Percentiles rank a stretch among this genome's conserved stretches.
These are phyloP conservation scores for Psilocybe subaeruginosa DNA, from an alignment of 768 basidiomycete species.

Conservation along the genomic window DNA sequence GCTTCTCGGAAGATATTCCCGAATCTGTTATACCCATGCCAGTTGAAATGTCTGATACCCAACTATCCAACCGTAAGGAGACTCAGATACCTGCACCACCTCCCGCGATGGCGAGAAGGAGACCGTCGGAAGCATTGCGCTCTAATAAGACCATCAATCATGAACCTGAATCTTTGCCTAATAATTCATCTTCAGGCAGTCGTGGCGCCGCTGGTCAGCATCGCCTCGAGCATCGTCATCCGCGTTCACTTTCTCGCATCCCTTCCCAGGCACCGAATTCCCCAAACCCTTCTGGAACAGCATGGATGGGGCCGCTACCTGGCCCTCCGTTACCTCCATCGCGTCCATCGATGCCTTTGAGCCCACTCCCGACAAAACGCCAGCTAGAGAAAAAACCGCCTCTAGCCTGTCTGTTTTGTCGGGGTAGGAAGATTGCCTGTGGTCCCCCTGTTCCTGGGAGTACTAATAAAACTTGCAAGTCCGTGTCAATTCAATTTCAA, in stretches of 20 bases:
- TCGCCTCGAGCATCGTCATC: background rate
- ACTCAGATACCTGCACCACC: background rate
- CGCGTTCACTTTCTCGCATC: background rate
- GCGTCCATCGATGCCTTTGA: slow-evolving; percentile 22
- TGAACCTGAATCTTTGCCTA: background rate
- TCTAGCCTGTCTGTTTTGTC: slow-evolving; percentile 66
- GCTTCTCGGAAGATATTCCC: background rate
- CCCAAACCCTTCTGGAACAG: background rate
- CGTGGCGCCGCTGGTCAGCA: background rate
- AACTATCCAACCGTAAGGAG: background rate
- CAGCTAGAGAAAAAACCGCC: slow-evolving; percentile 56
- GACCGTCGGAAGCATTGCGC: background rate
- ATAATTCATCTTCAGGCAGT: background rate
- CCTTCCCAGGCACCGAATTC: slow-evolving; percentile 4
- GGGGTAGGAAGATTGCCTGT: slow-evolving; percentile 72
- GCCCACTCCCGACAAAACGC: slow-evolving; percentile 32
- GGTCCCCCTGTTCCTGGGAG: slow-evolving; percentile 59
- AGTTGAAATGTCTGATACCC: background rate
- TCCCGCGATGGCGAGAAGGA: background rate
- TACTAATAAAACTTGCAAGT: slow-evolving; percentile 68
- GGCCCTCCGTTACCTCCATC: slow-evolving; percentile 3
- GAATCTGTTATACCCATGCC: background rate
- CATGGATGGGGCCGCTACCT: slow-evolving; percentile 8
- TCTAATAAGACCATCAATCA: background rate
- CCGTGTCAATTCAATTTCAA: slow-evolving; percentile 31